Base-by-base conservation (phyloP, 257 asterid genomes). In the Osmanthus fragrans region DNA sequence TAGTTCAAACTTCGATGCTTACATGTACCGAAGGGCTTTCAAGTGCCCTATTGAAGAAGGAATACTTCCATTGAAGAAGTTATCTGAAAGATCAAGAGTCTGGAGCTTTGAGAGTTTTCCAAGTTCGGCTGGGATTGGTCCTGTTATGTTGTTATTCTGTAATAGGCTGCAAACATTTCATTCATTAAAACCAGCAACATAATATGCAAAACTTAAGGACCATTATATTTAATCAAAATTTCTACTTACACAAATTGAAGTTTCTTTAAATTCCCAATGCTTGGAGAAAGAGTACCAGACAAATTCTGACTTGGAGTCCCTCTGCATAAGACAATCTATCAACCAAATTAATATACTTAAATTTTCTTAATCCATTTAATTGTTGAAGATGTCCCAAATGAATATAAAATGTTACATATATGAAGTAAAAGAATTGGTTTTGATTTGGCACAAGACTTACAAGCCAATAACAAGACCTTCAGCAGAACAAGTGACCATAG, bases 291-390 rank as follows among this genome's bases (percentile, higher is more conserved):
- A 73, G 86, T 79, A 33, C 99, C 99, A 42, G 96, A 91, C 73
- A 95, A 80, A 87, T 86, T 89, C 91, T 93, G 99, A 81, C 98
- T 91, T 21, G 99, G 99, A 76, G 88, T 86, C 54, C 99, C 99
- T 85, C 99, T 95, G 93, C 87, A 90, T 30, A 84, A 80, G 5
- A 80, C 64, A 86, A 81, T 73, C 82, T 74, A 83, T 81, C 58
- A 85, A 82, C 80, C 77, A 76, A 80, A 82, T 80, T 49, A 81
- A 74, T 71, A 82, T 15, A 42, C 27, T 54, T 54, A 16, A 19
- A 19, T 5, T 47, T 47, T 15, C 56, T 47, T 47, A 15, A 47
- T 47, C n/a, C 56, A 47, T 15, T 47, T 15, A 15, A 4, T 15
- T 15, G 19, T 47, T 47, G 56, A 47, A 47, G n/a, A 16, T 47